Conservation (phyloP, 805 yeast species). For the Starmerella khaoyaiensis region DNA sequence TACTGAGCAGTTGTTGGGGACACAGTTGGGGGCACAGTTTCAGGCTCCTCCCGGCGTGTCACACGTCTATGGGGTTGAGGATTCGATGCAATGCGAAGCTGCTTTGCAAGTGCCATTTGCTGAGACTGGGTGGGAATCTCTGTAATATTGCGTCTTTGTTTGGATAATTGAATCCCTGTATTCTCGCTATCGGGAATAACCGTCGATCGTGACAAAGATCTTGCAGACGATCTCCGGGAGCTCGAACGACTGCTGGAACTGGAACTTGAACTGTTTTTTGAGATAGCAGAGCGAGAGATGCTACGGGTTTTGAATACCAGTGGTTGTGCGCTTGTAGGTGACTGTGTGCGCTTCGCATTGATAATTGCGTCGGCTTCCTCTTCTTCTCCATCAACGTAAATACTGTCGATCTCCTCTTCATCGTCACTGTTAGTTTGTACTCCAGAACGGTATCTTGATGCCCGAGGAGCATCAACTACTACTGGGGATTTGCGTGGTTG, state of each 20-base stretch:
- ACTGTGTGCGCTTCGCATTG: slow-evolving; percentile 4
- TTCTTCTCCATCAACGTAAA: slow-evolving; percentile 12
- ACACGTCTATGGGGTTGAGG: slow-evolving; percentile 25
- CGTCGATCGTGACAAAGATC: slow-evolving; percentile 5
- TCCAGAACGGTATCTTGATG: not conserved
- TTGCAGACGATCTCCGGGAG: not conserved
- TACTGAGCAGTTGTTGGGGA: no score
- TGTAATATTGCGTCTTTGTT: slow-evolving; percentile 21
- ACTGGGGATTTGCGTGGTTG: slow-evolving; percentile 65
- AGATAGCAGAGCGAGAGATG: not conserved
- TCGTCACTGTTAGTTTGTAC: slow-evolving; percentile 25
- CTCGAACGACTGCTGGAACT: not conserved
- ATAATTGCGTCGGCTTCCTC: slow-evolving; percentile 8
- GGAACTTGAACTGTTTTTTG: not conserved
- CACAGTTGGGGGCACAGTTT: no score
- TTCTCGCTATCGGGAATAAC: slow-evolving; percentile 12
- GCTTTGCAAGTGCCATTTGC: slow-evolving; percentile 19
- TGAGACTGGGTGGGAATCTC: slow-evolving; percentile 18
- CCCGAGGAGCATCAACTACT: slow-evolving; percentile 5
- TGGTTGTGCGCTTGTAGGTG: not conserved
- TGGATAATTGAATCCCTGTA: slow-evolving; percentile 7
- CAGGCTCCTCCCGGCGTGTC: slow-evolving; percentile 5
- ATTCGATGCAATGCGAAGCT: slow-evolving; percentile 26
- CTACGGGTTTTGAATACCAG: slow-evolving; percentile 9
- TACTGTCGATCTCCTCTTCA: slow-evolving; percentile 5